These are phyloP conservation scores for Centaurea solstitialis DNA, from an alignment of 129 eudicot genomes.

Conservation along the genomic window DNA sequence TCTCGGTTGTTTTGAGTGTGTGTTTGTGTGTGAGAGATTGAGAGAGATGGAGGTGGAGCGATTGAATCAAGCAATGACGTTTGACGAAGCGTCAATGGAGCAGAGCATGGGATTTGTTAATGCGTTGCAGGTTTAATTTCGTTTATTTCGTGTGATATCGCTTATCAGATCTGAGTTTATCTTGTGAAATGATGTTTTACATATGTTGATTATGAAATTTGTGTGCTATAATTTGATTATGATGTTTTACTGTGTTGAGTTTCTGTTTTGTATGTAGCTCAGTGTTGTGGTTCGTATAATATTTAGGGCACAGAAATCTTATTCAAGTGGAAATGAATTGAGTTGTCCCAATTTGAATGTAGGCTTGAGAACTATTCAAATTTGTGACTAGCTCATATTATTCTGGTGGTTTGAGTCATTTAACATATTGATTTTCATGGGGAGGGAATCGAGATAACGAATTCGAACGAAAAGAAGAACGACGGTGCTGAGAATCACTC, in stretches of 20 bases:
- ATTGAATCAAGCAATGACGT: constrained; percentile 44
- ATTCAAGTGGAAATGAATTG: not conserved
- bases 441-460: not conserved
- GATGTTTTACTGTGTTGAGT: not conserved
- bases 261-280: constrained; percentile 2
- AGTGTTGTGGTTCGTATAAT: not conserved
- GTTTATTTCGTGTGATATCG: not conserved
- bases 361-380: not conserved
- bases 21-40: constrained; percentile 6
- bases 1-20: not conserved
- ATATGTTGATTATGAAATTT: not conserved
- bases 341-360: not conserved
- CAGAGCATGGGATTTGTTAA: constrained; percentile 82
- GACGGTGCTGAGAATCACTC: not conserved
- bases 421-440: not conserved
- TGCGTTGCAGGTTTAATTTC: constrained; percentile 73
- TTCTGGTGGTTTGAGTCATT: constrained; percentile 1
- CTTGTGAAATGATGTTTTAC: not conserved
- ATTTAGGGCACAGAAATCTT: constrained; percentile 6
- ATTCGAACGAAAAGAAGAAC: not conserved
- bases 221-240: no score
- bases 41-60: constrained; percentile 42
- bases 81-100: constrained; percentile 82
- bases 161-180: constrained; percentile 41
- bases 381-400: not conserved